phyloP scores from a whole-genome alignment of 768 basidiomycete genomes.

The Kwoniella botswanensis region DNA sequence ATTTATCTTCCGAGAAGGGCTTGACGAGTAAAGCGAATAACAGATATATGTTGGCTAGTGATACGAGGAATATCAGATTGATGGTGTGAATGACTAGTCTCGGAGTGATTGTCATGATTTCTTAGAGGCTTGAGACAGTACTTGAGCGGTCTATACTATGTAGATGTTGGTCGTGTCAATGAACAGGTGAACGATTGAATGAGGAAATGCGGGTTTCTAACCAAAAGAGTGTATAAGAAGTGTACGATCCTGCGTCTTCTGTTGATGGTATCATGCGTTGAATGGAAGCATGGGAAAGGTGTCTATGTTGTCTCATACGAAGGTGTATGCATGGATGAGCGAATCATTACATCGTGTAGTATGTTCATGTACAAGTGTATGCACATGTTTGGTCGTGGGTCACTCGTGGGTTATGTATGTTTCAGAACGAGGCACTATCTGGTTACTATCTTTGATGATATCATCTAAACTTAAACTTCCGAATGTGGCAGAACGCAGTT shows the following conservation, averaged over 20 bases:
- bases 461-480: background rate
- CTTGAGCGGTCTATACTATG: background rate
- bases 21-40: slow-evolving; percentile 34
- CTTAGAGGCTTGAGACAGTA: background rate
- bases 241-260: too few species aligned
- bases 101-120: background rate
- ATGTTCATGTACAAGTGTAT: too few species aligned
- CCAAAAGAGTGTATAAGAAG: too few species aligned
- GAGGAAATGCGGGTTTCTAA: too few species aligned
- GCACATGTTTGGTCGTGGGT: too few species aligned
- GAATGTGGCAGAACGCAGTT: background rate
- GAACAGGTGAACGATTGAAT: too few species aligned
- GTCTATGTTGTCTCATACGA: too few species aligned
- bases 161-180: too few species aligned
- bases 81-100: slow-evolving; percentile 23
- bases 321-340: too few species aligned
- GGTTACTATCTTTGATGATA: background rate
- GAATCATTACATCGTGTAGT: too few species aligned
- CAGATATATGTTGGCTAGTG: slow-evolving; percentile 32
- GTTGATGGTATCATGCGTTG: too few species aligned
- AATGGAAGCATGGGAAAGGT: too few species aligned
- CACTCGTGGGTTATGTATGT: background rate
- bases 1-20: slow-evolving; percentile 31
- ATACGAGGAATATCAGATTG: slow-evolving; percentile 23
- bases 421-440: background rate